A percentile compares a stretch with the other conserved stretches of the same genome.
These are phyloP conservation scores for Corrigiola litoralis DNA, from an alignment of 179 eudicot genomes.

Conservation along the genomic window DNA sequence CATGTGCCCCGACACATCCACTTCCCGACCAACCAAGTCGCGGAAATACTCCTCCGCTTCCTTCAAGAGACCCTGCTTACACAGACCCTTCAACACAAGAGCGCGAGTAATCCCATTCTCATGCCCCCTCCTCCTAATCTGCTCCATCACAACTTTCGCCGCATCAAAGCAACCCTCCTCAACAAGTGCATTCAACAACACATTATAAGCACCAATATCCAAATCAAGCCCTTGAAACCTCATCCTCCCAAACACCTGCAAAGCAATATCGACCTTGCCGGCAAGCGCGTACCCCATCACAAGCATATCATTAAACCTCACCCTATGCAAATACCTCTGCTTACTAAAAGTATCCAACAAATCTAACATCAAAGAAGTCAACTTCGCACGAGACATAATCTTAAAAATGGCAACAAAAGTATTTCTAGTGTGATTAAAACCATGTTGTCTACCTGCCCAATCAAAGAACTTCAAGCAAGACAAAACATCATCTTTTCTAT, in stretches of 20 bases:
- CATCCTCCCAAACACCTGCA: slow-evolving; percentile 68
- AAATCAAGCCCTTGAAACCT: slow-evolving; percentile 69
- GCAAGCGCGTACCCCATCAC: slow-evolving; percentile 86
- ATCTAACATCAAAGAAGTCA: slow-evolving; percentile 45
- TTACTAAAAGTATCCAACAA: slow-evolving; percentile 36
- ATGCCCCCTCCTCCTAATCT: slow-evolving; percentile 48
- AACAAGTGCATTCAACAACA: slow-evolving; percentile 59
- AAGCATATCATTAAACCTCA: slow-evolving; percentile 42
- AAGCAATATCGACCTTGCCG: slow-evolving; percentile 63
- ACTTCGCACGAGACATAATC: slow-evolving; percentile 48
- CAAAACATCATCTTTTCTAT: slow-evolving; percentile 41
- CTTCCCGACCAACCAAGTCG: slow-evolving; percentile 11
- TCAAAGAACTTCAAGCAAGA: slow-evolving; percentile 77
- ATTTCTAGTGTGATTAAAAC: slow-evolving; percentile 50
- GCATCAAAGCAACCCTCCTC: slow-evolving; percentile 52
- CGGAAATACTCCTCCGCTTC: slow-evolving; percentile 58
- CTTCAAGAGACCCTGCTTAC: slow-evolving; percentile 48
- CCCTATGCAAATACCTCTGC: slow-evolving; percentile 22
- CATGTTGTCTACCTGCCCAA: slow-evolving; percentile 74
- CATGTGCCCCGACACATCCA: slow-evolving; percentile 20
- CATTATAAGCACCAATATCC: slow-evolving; percentile 50
- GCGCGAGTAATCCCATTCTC: slow-evolving; percentile 41
- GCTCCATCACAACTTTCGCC: slow-evolving; percentile 42
- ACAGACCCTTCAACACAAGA: slow-evolving; percentile 49
- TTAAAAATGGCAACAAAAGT: slow-evolving; percentile 61